Base-by-base conservation (phyloP, 371 early-diverging fungal genomes). In the Apophysomyces elegans region DNA sequence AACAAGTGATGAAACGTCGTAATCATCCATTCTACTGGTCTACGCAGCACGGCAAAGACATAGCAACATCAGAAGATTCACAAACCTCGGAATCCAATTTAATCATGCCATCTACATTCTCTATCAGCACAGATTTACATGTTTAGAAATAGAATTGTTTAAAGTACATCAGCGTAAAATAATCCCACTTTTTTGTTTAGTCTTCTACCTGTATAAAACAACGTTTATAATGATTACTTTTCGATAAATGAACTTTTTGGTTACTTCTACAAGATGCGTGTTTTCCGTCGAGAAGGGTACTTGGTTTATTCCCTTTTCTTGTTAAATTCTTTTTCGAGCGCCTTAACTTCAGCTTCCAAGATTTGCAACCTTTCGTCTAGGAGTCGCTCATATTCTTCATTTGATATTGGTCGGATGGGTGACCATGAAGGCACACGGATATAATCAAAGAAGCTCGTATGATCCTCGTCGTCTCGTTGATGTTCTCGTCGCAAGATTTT, bases 381-480 rank as follows among this genome's bases (percentile, higher is more conserved):
- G 38, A 83, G 64, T 5, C 79, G 72, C 13, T 75, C 69, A 46
- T 80, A 83, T 44, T 83, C 84, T 21, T 80, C 76, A 45, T 79
- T 74, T 4, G 81, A 74, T 13, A 83, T 14, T 56, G 72, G 74
- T 8, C 78, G 76, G 21, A 83, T 71, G 2, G 84, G 84, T 26
- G 76, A 76, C 84, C 84, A 83, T 6, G 69, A 62, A 13, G 84
- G 84, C 47, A 83, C 62, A 14, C 71, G 60, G 50, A 83, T 73
- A 41, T 75, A 71, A 8, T 77, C 69, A 61, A 77, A 72, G 1
- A 80, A 43, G 35, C 66, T 69, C 37, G 69, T 65, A 21, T 43
- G 60, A 7, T 64, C 56, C 62, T 41, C 21, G 32, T 16, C 18
- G 38, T 46, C 58, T 18, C 37, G 54, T 35, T 44, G 5, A 43